These are phyloP conservation scores for Aquanectria penicillioides DNA, from an alignment of 2,329 filamentous ascomycete species.

Conservation along the genomic window DNA sequence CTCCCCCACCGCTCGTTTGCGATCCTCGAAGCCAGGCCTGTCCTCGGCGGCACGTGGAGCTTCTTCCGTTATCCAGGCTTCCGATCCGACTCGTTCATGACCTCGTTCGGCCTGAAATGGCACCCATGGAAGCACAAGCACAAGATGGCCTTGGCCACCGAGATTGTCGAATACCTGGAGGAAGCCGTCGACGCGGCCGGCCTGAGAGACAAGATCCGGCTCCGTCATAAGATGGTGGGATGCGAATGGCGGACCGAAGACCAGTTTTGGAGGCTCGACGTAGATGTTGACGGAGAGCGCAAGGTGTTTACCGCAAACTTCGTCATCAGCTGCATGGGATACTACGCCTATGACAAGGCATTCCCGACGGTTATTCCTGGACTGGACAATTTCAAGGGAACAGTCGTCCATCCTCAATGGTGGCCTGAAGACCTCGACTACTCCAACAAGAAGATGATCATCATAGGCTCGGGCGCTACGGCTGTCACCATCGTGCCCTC, in stretches of 20 bases:
- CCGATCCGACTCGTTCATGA: conserved; percentile 71
- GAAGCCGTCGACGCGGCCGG: conserved; percentile 60
- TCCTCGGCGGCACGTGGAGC: conserved; percentile 81
- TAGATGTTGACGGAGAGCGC: conserved; percentile 45
- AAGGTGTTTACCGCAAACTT: conserved; percentile 58
- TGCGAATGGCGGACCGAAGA: conserved; percentile 65
- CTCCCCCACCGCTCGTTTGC: conserved; percentile 67
- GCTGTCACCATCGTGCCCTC: conserved; percentile 80
- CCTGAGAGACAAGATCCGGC: conserved; percentile 64
- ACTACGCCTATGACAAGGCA: conserved; percentile 77
- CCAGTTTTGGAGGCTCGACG: conserved; percentile 64
- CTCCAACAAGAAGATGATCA: conserved; percentile 71
- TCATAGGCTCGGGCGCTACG: conserved; percentile 83
- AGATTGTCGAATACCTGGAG: conserved; percentile 65
- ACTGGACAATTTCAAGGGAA: conserved; percentile 72
- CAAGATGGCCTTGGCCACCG: conserved; percentile 61
- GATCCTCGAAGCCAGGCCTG: conserved; percentile 73
- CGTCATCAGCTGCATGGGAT: conserved; percentile 70
- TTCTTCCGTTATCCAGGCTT: conserved; percentile 82
- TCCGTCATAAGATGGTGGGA: conserved; percentile 57
- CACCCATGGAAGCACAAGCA: conserved; percentile 70
- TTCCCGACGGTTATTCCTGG: conserved; percentile 71
- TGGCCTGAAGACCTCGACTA: conserved; percentile 78
- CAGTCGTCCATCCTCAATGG: conserved; percentile 76
- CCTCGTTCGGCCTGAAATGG: conserved; percentile 74